Percentiles rank a stretch among this genome's conserved stretches.
phyloP scores from a whole-genome alignment of 108 stramenopile genomes.

The Mediolabrus comicus region DNA sequence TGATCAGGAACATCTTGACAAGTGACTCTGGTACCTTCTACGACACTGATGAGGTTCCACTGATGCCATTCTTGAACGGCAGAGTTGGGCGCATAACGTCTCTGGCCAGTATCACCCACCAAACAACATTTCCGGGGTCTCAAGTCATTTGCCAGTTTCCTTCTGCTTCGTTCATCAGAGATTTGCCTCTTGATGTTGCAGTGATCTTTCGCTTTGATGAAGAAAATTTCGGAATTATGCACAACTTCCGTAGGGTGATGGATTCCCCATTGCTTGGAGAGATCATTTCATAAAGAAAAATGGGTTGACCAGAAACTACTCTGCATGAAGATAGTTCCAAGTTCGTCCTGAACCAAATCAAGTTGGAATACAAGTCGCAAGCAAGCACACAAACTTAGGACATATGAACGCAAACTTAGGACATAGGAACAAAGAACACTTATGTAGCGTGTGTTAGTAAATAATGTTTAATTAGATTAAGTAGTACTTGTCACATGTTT shows the following conservation, averaged over 20 bases:
- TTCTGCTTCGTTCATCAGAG: constrained; percentile 48
- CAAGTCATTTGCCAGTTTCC: constrained; percentile 46
- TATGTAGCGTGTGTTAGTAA: no score
- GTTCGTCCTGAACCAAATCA: no score
- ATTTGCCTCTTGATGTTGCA: constrained; percentile 51
- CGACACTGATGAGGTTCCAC: constrained; percentile 33
- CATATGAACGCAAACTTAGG: no score
- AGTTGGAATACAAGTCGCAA: not conserved
- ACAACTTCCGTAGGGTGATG: constrained; percentile 39
- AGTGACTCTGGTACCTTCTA: constrained; percentile 35
- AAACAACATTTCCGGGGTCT: constrained; percentile 41
- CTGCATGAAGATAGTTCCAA: no score
- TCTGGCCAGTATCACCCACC: constrained; percentile 40
- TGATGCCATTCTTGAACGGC: constrained; percentile 50
- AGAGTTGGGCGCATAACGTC: constrained; percentile 45
- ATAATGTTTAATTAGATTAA: no score
- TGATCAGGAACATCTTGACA: constrained; percentile 31
- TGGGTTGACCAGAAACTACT: no score
- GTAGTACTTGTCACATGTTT: no score
- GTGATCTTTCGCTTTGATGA: constrained; percentile 44
- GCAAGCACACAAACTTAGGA: no score
- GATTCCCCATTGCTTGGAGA: constrained; percentile 24
- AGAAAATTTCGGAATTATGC: constrained; percentile 42
- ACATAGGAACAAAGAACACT: no score
- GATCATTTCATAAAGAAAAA: constrained; percentile 37